phyloP scores from a whole-genome alignment of 306 rosid genomes.

The Trifolium fragiferum region DNA sequence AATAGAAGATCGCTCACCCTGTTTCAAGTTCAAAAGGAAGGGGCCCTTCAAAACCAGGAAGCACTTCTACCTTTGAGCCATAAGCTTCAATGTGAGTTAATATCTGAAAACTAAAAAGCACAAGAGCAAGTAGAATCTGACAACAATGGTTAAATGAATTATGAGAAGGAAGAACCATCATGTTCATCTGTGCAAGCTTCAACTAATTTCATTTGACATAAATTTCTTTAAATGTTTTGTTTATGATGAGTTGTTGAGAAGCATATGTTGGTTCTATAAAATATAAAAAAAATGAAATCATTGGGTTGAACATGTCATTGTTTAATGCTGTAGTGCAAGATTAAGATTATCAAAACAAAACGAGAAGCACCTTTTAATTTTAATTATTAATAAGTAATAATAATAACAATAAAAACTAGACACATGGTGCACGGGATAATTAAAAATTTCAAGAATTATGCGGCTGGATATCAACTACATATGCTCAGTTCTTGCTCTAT shows the following conservation, averaged over 20 bases:
- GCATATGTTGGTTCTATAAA: background rate
- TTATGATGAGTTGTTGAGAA: background rate
- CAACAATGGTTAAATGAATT: background rate
- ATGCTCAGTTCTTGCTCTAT: too few relatives aligned
- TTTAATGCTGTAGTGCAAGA: background rate
- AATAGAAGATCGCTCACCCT: background rate
- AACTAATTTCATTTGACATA: too few relatives aligned
- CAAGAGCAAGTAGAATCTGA: background rate
- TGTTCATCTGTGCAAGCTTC: background rate
- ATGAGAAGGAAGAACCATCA: background rate
- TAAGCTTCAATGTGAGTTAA: background rate
- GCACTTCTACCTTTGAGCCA: background rate
- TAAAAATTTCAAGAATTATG: too few relatives aligned
- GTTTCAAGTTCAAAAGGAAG: slow-evolving; percentile 26
- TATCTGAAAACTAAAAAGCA: background rate
- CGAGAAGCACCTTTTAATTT: too few relatives aligned
- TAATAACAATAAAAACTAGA: too few relatives aligned
- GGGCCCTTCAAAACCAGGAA: slow-evolving; percentile 20
- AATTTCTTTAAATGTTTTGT: too few relatives aligned
- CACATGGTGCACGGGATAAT: too few relatives aligned
- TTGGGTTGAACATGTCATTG: background rate
- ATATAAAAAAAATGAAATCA: background rate
- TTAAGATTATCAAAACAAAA: too few relatives aligned
- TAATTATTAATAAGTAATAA: too few relatives aligned
- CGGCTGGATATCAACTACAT: too few relatives aligned